Base-by-base conservation (phyloP, 2,329 filamentous ascomycete genomes). In the Dothistroma septosporum region DNA sequence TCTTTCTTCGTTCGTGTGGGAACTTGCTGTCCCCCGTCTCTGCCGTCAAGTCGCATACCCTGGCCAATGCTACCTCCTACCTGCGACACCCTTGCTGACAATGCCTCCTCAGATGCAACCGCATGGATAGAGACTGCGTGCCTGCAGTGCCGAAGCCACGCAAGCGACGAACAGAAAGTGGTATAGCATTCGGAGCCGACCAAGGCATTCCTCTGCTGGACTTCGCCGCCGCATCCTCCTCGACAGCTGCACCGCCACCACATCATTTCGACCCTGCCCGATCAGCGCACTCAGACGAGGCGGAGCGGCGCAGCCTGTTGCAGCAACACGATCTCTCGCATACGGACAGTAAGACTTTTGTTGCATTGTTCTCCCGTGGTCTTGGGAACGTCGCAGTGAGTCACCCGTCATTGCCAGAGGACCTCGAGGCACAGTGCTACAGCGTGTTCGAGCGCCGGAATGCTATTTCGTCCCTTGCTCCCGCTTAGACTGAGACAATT, bases 121-220 rank as follows among this genome's bases (percentile, higher is more conserved):
- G 69, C 22, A 69, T 68, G 66, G 61, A 64, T 50, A 61, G 63
- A 61, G 65, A 70, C 33, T 72, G 69, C 52, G 53, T 65, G 24
- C 64, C 68, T 52, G 62, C 66, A 8, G 59, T 70, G 21, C 69
- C 68, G 16, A 70, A 69, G 58, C 62, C 67, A 52, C 62, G 69
- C n/a, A 70, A 70, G 53, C 64, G 68, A 35, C 61, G 65, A 28
- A 65, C 64, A 41, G 61, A 62, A 49, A 64, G 64, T 47, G 62
- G 61, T 19, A 58, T 66, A 6, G 60, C 62, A 37, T 4, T 33
- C 2, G 66, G 66, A 46, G 60, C 59, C 10, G 61, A 66, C 14
- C 57, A 62, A 57, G 63, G 65, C 21, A 60, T 64, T 50, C 62
- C 64, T 14, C 53, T 68, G 22, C 53, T 64, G 21, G 62, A 68